Base-by-base conservation (phyloP, 2,329 filamentous ascomycete species). In the Fusarium hainanense region DNA sequence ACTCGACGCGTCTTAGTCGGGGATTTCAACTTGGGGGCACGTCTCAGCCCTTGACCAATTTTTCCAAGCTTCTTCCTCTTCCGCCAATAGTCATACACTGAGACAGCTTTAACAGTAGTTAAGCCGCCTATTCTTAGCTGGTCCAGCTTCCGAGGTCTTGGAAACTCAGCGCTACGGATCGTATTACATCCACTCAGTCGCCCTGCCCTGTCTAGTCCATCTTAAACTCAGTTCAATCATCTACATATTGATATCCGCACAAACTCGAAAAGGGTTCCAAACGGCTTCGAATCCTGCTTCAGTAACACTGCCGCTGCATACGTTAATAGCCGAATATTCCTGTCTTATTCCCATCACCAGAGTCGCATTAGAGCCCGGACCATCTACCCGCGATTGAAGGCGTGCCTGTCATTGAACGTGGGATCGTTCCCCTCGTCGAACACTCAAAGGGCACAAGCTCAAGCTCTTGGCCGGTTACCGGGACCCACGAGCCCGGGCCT, bases 401-500 rank as follows among this genome's bases (percentile, higher is more conserved):
- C 52, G 66, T 72, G 63, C 63, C 62, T 63, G 63, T 69, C 54
- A 48, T 18, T 37, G 64, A 51, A 52, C 61, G 63, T 74, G 64
- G 68, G 65, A 68, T 66, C 56, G 47, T 59, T 59, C 48, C 55
- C 47, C 54, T 66, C 61, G 61, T 66, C 63, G 54, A 54, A 66
- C 37, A 57, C 59, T 58, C 47, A 58, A 63, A 67, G 51, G 48
- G 55, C 58, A 71, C 58, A 68, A 59, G 66, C 60, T 72, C 68
- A 71, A 71, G 60, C 58, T 72, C 70, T 67, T 71, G 70, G 69
- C 63, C 63, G 71, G 54, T 49, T 73, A 66, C 63, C 57, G 63
- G 60, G 73, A 75, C 71, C 71, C 73, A 75, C 63, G 73, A 72
- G 48, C 34, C 67, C 59, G 57, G 58, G 42, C 68, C 63, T 66